Base-by-base conservation (phyloP, 495 filamentous ascomycete genomes). In the Aspergillus campestris region DNA sequence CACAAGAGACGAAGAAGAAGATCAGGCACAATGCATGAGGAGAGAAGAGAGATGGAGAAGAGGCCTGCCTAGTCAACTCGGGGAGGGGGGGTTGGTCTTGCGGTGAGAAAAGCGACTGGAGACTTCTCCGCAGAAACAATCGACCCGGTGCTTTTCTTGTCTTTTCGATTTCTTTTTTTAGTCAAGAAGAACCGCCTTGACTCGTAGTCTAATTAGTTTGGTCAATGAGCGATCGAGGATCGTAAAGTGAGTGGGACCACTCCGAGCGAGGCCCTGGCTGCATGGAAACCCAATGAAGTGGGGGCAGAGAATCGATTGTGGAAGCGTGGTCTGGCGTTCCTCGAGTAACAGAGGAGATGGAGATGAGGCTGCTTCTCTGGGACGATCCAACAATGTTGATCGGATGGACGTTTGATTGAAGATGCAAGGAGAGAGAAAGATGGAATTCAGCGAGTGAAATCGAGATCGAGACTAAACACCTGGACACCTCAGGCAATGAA, bases 221-320 rank as follows among this genome's bases (percentile, higher is more conserved):
- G 18, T 24, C 18, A 24, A 24, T 24, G 18, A 24, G 18, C 18
- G 18, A 24, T 24, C 18, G 18, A 24, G 18, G 18, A 24, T 24
- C 18, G 18, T 24, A 4, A 4, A 1, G 4, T 24, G 18, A 4
- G 18, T 24, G 18, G 18, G 18, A 24, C 18, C 18, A 24, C 18
- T 24, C 18, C 18, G 32, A 34, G 32, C 12, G 32, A 34, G 51
- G 50, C 47, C 9, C 32, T 44, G 13, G 40, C 50, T 53, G 56
- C 56, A 53, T 59, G 50, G 52, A 59, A 52, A 45, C 56, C 56
- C 47, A 35, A 53, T 42, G 37, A 46, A 33, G 34, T 31, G 40
- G 35, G 30, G 36, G 42, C 34, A 34, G 27, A 24, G 18, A 24
- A 24, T 24, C 18, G 37, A 30, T 24, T 31, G 14, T 37, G 29